Evolutionary conservation across 805 yeast species (phyloP).

Genomic region (Metschnikowia aberdeeniae): DNA sequence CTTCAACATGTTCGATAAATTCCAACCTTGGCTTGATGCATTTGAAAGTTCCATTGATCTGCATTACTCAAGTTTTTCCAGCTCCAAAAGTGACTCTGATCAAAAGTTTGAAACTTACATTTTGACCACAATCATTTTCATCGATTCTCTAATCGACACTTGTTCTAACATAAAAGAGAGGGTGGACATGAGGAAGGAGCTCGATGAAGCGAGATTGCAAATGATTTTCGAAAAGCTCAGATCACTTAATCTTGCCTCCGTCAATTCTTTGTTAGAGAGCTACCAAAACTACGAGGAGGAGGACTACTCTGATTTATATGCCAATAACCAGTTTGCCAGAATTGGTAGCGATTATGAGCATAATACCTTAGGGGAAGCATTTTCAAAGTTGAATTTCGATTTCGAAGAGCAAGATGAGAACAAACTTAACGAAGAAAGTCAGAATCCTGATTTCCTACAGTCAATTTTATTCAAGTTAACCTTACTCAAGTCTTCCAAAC

Average conservation of each 20-base stretch:
- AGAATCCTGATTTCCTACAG: constrained; percentile 14
- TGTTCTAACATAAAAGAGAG: constrained; percentile 26
- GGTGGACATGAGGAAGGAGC: constrained; percentile 31
- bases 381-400: constrained; percentile 12
- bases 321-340: constrained; percentile 7
- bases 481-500: constrained; percentile 23
- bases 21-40: constrained; percentile 40
- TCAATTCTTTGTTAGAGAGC: constrained; percentile 35
- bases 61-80: constrained; percentile 16
- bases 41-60: constrained; percentile 35
- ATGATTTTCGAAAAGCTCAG: constrained; percentile 34
- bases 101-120: constrained; percentile 29
- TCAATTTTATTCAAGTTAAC: constrained; percentile 26
- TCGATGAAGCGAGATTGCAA: constrained; percentile 32
- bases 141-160: constrained; percentile 31
- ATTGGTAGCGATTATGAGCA: constrained; percentile 7
- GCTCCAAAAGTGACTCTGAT: constrained; percentile 14
- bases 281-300: constrained; percentile 39
- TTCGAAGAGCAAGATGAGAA: constrained; percentile 2
- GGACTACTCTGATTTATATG: constrained; percentile 28
- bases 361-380: constrained; percentile 15
- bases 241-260: constrained; percentile 26
- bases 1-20: constrained; percentile 31
- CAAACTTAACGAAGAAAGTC: not conserved
- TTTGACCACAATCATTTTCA: constrained; percentile 33